Evolutionary conservation across 2,329 filamentous ascomycete genomes (phyloP).

Genomic region (Pyricularia pennisetigena): DNA sequence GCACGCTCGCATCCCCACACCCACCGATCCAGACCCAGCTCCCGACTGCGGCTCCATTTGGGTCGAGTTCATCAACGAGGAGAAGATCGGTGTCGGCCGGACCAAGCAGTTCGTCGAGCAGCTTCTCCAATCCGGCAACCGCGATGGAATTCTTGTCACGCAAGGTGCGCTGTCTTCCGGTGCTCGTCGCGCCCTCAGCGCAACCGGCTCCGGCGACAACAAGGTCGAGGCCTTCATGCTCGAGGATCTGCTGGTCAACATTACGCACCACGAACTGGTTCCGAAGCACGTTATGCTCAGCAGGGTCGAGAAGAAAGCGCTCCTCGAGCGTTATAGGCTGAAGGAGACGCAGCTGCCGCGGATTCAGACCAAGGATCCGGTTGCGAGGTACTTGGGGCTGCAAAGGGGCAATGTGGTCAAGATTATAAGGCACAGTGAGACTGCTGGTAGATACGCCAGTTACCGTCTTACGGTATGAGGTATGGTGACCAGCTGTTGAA

Average conservation of each 20-base stretch:
- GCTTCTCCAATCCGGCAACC: conserved; percentile 70
- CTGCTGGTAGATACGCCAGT: conserved; percentile 90
- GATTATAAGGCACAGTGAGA: conserved; percentile 93
- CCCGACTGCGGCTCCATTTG: conserved; percentile 80
- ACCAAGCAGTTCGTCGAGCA: conserved; percentile 83
- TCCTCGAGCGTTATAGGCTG: conserved; percentile 82
- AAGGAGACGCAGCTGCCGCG: conserved; percentile 96
- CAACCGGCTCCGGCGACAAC: conserved; percentile 57
- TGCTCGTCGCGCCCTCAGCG: conserved; percentile 76
- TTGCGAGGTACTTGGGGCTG: conserved; percentile 84
- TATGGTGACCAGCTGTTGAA: background rate
- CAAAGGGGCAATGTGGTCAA: conserved; percentile 93
- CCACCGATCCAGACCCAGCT: conserved; percentile 57
- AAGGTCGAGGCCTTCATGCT: conserved; percentile 93
- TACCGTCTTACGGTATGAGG: conserved; percentile 62
- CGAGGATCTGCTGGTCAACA: conserved; percentile 93
- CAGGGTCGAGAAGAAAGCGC: conserved; percentile 74
- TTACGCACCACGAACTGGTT: conserved; percentile 94
- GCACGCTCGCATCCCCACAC: conserved; percentile 64
- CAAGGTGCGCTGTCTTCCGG: conserved; percentile 73
- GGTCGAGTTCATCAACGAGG: conserved; percentile 78
- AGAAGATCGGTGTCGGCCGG: conserved; percentile 79
- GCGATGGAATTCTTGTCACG: conserved; percentile 85
- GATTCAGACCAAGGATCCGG: conserved; percentile 84
- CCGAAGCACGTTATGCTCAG: conserved; percentile 88